Percentiles rank a stretch among this genome's conserved stretches.
Conservation (phyloP, 495 filamentous ascomycete genomes). For the Amphirosellinia nigrospora region DNA sequence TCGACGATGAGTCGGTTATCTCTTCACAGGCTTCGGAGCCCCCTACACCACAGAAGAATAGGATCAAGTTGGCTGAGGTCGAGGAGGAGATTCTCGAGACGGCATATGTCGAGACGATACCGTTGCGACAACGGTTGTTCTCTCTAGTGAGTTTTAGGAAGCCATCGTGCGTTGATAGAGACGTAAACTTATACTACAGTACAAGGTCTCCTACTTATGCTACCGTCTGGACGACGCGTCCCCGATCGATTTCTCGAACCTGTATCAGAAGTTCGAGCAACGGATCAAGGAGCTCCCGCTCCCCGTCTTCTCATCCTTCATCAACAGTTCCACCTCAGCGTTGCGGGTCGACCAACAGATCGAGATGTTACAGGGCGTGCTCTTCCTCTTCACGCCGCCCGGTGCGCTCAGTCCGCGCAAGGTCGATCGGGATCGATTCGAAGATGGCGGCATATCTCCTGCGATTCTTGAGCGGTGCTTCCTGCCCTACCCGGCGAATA, state of each 20-base stretch:
- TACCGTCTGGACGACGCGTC: constrained; percentile 38
- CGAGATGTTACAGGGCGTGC: constrained; percentile 68
- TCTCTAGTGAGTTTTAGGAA: constrained; percentile 37
- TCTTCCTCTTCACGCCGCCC: constrained; percentile 66
- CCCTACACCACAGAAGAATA: constrained; percentile 39
- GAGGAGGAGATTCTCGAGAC: constrained; percentile 32
- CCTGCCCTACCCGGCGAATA: constrained; percentile 74
- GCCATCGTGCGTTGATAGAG: not conserved
- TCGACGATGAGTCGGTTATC: constrained; percentile 45
- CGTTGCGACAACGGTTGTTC: constrained; percentile 69
- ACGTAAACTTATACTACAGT: constrained; percentile 12
- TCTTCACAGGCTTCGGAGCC: constrained; percentile 42
- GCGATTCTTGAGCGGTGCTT: constrained; percentile 69
- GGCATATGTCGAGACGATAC: constrained; percentile 63
- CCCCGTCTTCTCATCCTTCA: constrained; percentile 72
- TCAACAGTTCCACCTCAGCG: constrained; percentile 55
- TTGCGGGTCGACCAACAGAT: constrained; percentile 60
- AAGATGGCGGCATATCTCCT: constrained; percentile 57
- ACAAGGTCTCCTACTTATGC: constrained; percentile 38
- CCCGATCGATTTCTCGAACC: constrained; percentile 60
- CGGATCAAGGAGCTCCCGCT: constrained; percentile 70
- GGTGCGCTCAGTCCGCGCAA: constrained; percentile 57
- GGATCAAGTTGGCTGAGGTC: constrained; percentile 23
- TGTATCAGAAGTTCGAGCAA: constrained; percentile 72
- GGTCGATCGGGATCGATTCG: constrained; percentile 45